A percentile compares a stretch with the other conserved stretches of the same genome.
Evolutionary conservation across 2,329 filamentous ascomycete genomes (phyloP).

Genomic region (Aureobasidium subglaciale): DNA sequence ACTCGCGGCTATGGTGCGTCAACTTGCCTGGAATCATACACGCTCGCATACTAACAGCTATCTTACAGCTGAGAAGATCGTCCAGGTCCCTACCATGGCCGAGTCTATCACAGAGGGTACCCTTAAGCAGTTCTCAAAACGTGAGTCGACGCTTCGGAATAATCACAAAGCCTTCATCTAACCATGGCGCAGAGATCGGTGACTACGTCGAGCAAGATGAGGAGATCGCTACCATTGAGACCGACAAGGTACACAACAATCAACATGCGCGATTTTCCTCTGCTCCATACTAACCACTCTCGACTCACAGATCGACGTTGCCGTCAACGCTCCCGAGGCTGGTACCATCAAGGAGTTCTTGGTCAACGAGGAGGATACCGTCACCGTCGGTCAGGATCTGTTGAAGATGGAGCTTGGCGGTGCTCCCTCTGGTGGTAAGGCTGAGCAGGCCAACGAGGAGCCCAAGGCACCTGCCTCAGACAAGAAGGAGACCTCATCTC

Average conservation of each 20-base stretch:
- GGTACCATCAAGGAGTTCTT: slow-evolving; percentile 89
- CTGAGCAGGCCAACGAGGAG: slow-evolving; percentile 48
- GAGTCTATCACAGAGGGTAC: slow-evolving; percentile 98
- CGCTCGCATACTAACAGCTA: slow-evolving; percentile 3
- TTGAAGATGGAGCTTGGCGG: slow-evolving; percentile 77
- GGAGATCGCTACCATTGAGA: slow-evolving; percentile 98
- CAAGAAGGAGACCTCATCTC: slow-evolving; percentile 50
- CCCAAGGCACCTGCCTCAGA: slow-evolving; percentile 53
- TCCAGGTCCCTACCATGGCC: slow-evolving; percentile 97
- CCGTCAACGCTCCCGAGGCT: slow-evolving; percentile 86
- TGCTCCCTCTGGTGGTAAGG: slow-evolving; percentile 45
- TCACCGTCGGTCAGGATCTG: slow-evolving; percentile 87
- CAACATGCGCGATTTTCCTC: slow-evolving; percentile 16
- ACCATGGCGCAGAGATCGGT: slow-evolving; percentile 57
- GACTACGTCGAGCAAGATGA: slow-evolving; percentile 94
- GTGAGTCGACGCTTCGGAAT: slow-evolving; percentile 31
- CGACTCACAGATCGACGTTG: slow-evolving; percentile 72
- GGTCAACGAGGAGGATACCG: slow-evolving; percentile 89
- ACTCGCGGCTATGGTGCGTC: slow-evolving; percentile 28
- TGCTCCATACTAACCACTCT: slow-evolving; percentile 15
- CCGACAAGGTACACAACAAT: slow-evolving; percentile 68
- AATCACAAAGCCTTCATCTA: not conserved
- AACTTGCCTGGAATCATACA: not conserved
- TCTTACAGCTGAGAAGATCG: slow-evolving; percentile 61
- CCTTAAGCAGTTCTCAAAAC: slow-evolving; percentile 88